A percentile compares a stretch with the other conserved stretches of the same genome.
Conservation (phyloP, 305 asterid species). For the Fraxinus latifolia region DNA sequence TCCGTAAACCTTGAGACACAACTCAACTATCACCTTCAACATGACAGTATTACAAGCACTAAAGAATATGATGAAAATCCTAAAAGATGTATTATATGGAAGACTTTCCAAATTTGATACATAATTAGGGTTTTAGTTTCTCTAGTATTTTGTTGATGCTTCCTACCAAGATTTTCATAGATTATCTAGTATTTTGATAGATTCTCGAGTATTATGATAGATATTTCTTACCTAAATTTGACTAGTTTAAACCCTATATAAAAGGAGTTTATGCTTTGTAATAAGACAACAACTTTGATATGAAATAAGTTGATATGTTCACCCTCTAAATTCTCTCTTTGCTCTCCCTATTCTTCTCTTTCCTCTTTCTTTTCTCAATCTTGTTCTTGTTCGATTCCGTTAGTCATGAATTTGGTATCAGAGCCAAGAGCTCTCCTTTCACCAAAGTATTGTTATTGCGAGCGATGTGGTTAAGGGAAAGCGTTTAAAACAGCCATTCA, state of each 20-base stretch:
- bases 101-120: background rate
- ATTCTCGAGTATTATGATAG: background rate
- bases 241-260: background rate
- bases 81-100: background rate
- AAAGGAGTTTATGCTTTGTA: background rate
- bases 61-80: background rate
- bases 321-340: background rate
- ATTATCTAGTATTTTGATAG: background rate
- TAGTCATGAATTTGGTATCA: background rate
- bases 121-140: background rate
- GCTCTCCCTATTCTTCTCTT: background rate
- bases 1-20: conserved; percentile 21
- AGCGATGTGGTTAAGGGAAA: background rate
- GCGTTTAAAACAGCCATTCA: background rate
- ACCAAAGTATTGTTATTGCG: background rate
- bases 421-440: background rate
- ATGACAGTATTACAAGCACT: conserved; percentile 20
- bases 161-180: background rate
- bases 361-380: background rate
- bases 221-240: background rate
- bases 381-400: background rate
- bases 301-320: background rate
- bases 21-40: conserved; percentile 19
- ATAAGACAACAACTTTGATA: background rate
- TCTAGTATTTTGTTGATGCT: background rate